These are phyloP conservation scores for Gnetum montanum DNA, from an alignment of 75 land plant genomes.

Conservation along the genomic window DNA sequence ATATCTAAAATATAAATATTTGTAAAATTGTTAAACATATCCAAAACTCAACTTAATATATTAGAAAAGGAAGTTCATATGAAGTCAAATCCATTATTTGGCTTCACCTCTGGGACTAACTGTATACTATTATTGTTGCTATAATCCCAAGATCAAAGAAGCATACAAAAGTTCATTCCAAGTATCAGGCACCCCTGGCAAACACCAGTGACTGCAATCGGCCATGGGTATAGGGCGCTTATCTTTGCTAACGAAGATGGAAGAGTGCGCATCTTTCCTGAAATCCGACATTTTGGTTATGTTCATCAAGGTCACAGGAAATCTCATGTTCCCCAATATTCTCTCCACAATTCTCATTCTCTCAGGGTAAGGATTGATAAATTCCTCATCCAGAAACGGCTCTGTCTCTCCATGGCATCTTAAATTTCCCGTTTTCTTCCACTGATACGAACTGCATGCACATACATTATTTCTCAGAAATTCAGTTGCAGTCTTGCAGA, in stretches of 20 bases:
- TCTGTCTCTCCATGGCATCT: constrained; percentile 32
- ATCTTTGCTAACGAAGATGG: constrained; percentile 15
- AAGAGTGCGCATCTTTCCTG: constrained; percentile 31
- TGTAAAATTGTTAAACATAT: too few relatives aligned
- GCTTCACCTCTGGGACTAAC: not conserved
- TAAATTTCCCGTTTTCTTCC: too few relatives aligned
- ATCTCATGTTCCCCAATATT: constrained; percentile 10
- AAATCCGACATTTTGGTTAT: constrained; percentile 23
- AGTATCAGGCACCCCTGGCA: constrained; percentile 45
- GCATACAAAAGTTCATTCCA: constrained; percentile 44
- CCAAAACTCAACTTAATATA: too few relatives aligned
- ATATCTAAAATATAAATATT: too few relatives aligned
- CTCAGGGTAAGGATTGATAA: constrained; percentile 28
- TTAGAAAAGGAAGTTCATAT: too few relatives aligned
- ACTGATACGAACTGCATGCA: too few relatives aligned
- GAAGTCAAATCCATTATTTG: too few relatives aligned
- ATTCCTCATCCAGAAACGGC: constrained; percentile 30
- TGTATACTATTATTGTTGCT: too few relatives aligned
- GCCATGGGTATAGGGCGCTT: constrained; percentile 6
- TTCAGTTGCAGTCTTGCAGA: too few relatives aligned
- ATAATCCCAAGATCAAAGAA: constrained; percentile 6
- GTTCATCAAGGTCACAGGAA: constrained; percentile 20
- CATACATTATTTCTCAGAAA: too few relatives aligned
- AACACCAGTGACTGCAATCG: constrained; percentile 51
- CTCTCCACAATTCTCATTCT: constrained; percentile 17